Base-by-base conservation (phyloP, 768 basidiomycete species). In the Tulasnella sp. region DNA sequence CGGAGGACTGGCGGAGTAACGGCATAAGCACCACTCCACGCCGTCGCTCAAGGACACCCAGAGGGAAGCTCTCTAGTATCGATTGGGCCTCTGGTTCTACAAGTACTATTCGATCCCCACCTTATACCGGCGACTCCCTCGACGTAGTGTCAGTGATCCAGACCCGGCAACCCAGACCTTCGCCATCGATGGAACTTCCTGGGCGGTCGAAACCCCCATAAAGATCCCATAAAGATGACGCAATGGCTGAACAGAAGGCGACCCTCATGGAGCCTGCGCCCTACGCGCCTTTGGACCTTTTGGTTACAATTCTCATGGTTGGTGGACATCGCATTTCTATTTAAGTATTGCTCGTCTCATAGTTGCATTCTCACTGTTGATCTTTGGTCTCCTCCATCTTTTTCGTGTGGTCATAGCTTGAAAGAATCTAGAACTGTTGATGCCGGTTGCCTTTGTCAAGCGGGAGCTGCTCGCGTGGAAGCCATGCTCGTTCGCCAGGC, bases 151-250 rank as follows among this genome's bases (percentile, higher is more conserved):
- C 34, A 36, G 27, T 32, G 51, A 39, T 53, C 25, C 34, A 29
- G 37, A 53, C 32, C 11, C 51, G 41, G 21, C 51, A 53, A n/a
- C 51, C 51, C 14, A 39, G 32, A n/a, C 51, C 51, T n/a, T 37
- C 51, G 36, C 51, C 51, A 23, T 39, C 27, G 51, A 53, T 53
- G 51, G 51, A 32, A 17, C 36, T 53, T n/a, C 51, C 51, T 6
- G 51, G 51, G 36, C 11, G 51, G 19, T 3, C 23, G 34, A 37
- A 11, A 39, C 51, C 51, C n/a, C 51, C 36, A 27, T 53, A 25
- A 53, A 21, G 3, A 25, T 12, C 15, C 12, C 31, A 35, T 36
- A 29, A 29, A 21, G 14, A 4, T 39, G 36, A 39, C 36, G 36
- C 17, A 17, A 39, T 39, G 41, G 9, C 9, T 43, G 9, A 17